Evolutionary conservation across 116 monocot genomes (phyloP).

Genomic region (Dioscorea cayenensis): DNA sequence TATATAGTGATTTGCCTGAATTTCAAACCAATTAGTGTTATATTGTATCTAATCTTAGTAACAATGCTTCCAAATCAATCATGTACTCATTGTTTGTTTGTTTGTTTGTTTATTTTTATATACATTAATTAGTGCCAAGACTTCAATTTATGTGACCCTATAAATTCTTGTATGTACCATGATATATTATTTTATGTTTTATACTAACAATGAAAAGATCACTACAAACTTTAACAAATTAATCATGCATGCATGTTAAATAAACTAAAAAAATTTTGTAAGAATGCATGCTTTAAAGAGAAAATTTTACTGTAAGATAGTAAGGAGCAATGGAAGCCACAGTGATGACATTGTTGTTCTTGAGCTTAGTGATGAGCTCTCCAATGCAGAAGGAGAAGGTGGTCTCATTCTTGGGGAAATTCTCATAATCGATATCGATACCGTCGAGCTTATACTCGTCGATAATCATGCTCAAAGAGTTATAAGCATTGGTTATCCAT

Average conservation of each 20-base stretch:
- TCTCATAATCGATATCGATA: slow-evolving; percentile 39
- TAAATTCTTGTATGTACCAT: too few relatives aligned
- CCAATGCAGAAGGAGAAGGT: slow-evolving; percentile 33
- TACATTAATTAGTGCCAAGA: too few relatives aligned
- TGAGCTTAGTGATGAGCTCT: slow-evolving; percentile 27
- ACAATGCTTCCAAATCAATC: too few relatives aligned
- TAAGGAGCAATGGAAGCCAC: slow-evolving; percentile 32
- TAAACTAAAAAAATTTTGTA: neutral
- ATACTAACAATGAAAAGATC: too few relatives aligned
- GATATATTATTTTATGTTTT: too few relatives aligned
- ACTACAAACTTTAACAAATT: too few relatives aligned
- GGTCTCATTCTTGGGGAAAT: slow-evolving; percentile 24
- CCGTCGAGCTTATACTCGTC: slow-evolving; percentile 26
- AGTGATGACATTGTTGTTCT: slow-evolving; percentile 12
- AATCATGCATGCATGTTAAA: neutral
- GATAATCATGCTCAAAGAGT: slow-evolving; percentile 15
- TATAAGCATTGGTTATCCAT: slow-evolving; percentile 32
- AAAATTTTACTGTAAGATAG: slow-evolving; percentile 4
- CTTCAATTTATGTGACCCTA: too few relatives aligned
- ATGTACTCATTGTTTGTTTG: too few relatives aligned
- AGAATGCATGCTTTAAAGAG: too few relatives aligned
- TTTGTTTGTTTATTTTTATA: too few relatives aligned
- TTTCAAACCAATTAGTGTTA: neutral
- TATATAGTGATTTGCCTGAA: slow-evolving; percentile 5
- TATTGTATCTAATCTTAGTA: neutral